A percentile compares a stretch with the other conserved stretches of the same genome.
Evolutionary conservation across 495 filamentous ascomycete species (phyloP).

Genomic region (Penicillium malachiteum): DNA sequence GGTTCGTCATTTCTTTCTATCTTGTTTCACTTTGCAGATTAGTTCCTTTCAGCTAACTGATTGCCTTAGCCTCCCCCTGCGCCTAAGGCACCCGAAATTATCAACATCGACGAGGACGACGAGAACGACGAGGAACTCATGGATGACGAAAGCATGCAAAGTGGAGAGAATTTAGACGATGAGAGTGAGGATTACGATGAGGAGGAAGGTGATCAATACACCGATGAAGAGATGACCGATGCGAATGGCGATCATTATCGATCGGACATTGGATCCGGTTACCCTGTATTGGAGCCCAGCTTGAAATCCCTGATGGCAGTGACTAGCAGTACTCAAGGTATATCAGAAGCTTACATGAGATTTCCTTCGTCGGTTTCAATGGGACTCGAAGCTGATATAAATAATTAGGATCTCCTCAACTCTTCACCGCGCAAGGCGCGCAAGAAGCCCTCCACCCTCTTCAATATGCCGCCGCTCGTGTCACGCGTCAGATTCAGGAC

Average conservation of each 20-base stretch:
- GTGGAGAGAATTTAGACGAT: conserved; percentile 17
- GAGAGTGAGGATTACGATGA: conserved; percentile 12
- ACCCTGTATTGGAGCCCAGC: conserved; percentile 18
- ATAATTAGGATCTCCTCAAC: conserved; percentile 29
- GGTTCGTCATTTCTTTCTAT: conserved; percentile 8
- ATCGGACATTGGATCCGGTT: conserved; percentile 19
- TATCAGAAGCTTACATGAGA: not conserved
- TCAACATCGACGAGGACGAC: conserved; percentile 41
- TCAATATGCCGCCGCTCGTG: conserved; percentile 57
- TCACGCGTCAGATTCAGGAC: conserved; percentile 61
- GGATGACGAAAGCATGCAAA: conserved; percentile 17
- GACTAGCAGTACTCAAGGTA: conserved; percentile 16
- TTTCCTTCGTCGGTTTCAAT: not conserved
- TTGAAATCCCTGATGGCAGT: conserved; percentile 16
- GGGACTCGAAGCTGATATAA: conserved; percentile 13
- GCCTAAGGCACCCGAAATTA: conserved; percentile 35
- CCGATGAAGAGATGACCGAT: conserved; percentile 24
- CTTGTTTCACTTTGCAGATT: not conserved
- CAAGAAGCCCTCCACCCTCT: conserved; percentile 55
- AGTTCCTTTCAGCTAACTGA: conserved; percentile 23
- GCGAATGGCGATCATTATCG: conserved; percentile 17
- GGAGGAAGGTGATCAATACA: conserved; percentile 20
- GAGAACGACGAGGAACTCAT: conserved; percentile 18
- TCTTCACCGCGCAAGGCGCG: conserved; percentile 51
- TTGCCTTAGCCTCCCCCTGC: conserved; percentile 21